Evolutionary conservation across 257 asterid genomes (phyloP), one percentile per base, ranked within the genome.

Genomic region (Plantago ovata): DNA sequence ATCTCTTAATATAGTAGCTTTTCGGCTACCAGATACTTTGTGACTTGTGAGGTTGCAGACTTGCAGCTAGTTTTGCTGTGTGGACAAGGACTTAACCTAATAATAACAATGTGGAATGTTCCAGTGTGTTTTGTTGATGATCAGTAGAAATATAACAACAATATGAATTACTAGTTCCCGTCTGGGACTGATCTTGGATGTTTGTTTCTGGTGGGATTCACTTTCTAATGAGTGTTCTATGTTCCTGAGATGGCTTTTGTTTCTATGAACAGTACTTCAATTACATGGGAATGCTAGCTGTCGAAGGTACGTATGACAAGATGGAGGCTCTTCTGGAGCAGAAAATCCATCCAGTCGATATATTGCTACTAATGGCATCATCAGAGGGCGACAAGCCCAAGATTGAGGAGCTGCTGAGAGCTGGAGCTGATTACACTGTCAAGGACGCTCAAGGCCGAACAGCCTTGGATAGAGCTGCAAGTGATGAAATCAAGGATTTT

Each of bases 271-370:
- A 85, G 98, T 92, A 92, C 74, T 92, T 85, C 87, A 88, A 92
- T 64, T 92, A 88, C 69, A 88, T 88, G 98, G 98, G 98, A n/a
- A 88, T 92, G 96, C 80, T 88, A 36, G 98, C 96, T n/a, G 98
- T 88, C 61, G 98, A 92, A 77, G 96, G 98, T 15, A 13, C 95
- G 1, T 88, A 88, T 23, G 96, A 88, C 41, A 88, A 88, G 72
- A 85, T 92, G 98, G 89, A 92, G 65, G 94, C 86, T 53, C 88
- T 92, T 18, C 38, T 92, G 80, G 71, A 78, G 57, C 89, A 84
- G 76, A 82, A 92, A 23, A 92, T 92, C 56, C 98, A 92, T 52
- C 98, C 95, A 0, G 96, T 92, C 0, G 95, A 92, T 58, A 85
- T 92, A 46, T 72, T 88, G 70, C 84, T 92, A 42, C 48, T 88